phyloP scores from a whole-genome alignment of 768 basidiomycete species.

The Leccinum subtestaceum region DNA sequence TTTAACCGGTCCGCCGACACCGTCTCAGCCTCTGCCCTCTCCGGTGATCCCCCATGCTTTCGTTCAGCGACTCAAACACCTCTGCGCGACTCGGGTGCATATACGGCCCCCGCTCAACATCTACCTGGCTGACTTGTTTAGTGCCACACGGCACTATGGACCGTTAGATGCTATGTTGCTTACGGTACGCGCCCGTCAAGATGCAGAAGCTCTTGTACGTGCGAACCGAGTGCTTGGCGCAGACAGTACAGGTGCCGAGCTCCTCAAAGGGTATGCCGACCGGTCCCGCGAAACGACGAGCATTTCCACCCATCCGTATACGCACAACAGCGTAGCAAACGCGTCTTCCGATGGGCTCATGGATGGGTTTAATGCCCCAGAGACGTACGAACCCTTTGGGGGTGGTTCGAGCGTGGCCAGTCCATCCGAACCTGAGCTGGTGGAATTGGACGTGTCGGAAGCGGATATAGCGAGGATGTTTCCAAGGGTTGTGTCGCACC shows the following conservation, averaged over 20 bases:
- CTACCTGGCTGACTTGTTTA: slow-evolving; percentile 73
- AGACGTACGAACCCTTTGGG: slow-evolving; percentile 3
- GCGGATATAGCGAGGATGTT: slow-evolving; percentile 73
- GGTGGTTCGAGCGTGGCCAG: slow-evolving; percentile 3
- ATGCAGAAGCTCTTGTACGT: slow-evolving; percentile 64
- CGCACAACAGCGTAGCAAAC: slow-evolving; percentile 16
- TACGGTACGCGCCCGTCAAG: slow-evolving; percentile 55
- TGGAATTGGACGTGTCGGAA: slow-evolving; percentile 61
- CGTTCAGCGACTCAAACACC: slow-evolving; percentile 26
- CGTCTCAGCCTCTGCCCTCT: slow-evolving; percentile 8
- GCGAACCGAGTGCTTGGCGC: slow-evolving; percentile 65
- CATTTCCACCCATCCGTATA: slow-evolving; percentile 17
- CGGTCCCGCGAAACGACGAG: slow-evolving; percentile 19
- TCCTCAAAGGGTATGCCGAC: slow-evolving; percentile 38
- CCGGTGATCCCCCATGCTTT: slow-evolving; percentile 34
- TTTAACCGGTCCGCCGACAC: slow-evolving; percentile 28
- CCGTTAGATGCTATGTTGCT: slow-evolving; percentile 68
- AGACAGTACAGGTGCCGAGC: slow-evolving; percentile 59
- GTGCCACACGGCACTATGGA: slow-evolving; percentile 69
- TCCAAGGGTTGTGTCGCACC: slow-evolving; percentile 72
- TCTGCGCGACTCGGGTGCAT: slow-evolving; percentile 37
- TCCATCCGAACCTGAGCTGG: slow-evolving; percentile 19
- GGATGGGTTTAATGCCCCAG: slow-evolving; percentile 17
- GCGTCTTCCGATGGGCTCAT: slow-evolving; percentile 24
- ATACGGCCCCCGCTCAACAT: slow-evolving; percentile 52